These are phyloP conservation scores for Populus tremula DNA, from an alignment of 345 rosid genomes.

Conservation along the genomic window DNA sequence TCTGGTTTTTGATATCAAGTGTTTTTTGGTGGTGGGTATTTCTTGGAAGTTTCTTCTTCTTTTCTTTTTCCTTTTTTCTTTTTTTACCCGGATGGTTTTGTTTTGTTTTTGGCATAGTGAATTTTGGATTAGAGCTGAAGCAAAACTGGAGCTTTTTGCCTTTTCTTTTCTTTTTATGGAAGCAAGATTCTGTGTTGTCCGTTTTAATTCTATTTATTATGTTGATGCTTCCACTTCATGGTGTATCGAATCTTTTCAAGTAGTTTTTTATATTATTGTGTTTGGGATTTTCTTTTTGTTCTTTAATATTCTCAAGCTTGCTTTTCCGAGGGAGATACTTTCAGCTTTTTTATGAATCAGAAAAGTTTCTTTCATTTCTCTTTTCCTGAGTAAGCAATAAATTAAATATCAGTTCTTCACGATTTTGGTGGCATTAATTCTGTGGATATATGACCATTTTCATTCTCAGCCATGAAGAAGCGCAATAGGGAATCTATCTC, in stretches of 20 bases:
- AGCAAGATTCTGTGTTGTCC: conserved; percentile 39
- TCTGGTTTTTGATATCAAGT: conserved; percentile 12
- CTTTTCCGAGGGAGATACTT: conserved; percentile 33
- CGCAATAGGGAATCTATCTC: conserved; percentile 53
- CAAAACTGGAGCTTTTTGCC: conserved; percentile 39
- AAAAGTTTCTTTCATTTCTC: conserved; percentile 12
- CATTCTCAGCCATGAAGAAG: conserved; percentile 78
- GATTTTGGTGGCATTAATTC: conserved; percentile 14
- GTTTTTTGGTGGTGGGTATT: conserved; percentile 28
- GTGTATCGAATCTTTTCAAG: conserved; percentile 27
- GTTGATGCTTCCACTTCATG: conserved; percentile 26
- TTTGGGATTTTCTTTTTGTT: conserved; percentile 7
- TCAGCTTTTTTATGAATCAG: conserved; percentile 20
- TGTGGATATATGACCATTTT: conserved; percentile 26
- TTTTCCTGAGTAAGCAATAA: background rate
- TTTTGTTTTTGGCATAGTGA: conserved; percentile 13
- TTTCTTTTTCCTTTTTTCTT: background rate
- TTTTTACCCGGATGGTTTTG: background rate
- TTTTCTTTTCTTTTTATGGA: conserved; percentile 45
- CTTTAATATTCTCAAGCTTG: conserved; percentile 16
- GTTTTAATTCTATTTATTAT: conserved; percentile 22
- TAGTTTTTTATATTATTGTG: background rate
- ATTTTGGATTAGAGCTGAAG: conserved; percentile 48
- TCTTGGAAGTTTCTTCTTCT: conserved; percentile 47
- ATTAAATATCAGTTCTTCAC: background rate